Evolutionary conservation across 2,329 filamentous ascomycete species (phyloP).

Genomic region (Colletotrichum karsti): DNA sequence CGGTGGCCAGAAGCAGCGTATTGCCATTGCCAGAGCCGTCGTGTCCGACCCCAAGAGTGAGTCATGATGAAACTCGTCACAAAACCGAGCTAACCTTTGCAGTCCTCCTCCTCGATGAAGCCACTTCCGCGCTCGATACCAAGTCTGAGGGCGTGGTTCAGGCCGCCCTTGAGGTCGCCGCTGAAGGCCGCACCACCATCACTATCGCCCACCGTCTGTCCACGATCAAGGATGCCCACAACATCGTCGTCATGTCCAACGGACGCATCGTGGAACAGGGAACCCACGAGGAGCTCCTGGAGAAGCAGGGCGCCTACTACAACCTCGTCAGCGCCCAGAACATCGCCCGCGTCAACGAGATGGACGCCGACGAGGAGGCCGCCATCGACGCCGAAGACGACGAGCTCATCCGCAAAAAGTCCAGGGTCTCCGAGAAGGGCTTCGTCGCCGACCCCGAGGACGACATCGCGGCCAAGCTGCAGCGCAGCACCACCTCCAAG

Average conservation of each 20-base stretch:
- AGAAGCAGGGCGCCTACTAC: conserved; percentile 77
- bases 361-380: conserved; percentile 60
- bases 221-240: conserved; percentile 93
- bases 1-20: conserved; percentile 96
- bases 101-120: conserved; percentile 91
- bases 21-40: conserved; percentile 90
- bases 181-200: conserved; percentile 90
- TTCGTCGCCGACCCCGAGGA: conserved; percentile 68
- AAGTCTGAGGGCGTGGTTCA: conserved; percentile 96
- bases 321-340: conserved; percentile 89
- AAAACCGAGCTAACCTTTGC: conserved; percentile 28
- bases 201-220: conserved; percentile 95
- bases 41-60: conserved; percentile 86
- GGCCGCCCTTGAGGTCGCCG: conserved; percentile 86
- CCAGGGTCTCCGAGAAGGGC: conserved; percentile 47
- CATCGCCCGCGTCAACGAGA: conserved; percentile 70
- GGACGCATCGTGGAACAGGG: conserved; percentile 94
- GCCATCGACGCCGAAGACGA: conserved; percentile 58
- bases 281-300: conserved; percentile 82
- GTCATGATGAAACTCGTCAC: conserved; percentile 30
- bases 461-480: conserved; percentile 65
- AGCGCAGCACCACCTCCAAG: conserved; percentile 62
- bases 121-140: conserved; percentile 92
- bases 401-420: conserved; percentile 57
- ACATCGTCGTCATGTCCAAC: conserved; percentile 91